Conservation (phyloP, 805 yeast genomes). For the Starmerella apis region DNA sequence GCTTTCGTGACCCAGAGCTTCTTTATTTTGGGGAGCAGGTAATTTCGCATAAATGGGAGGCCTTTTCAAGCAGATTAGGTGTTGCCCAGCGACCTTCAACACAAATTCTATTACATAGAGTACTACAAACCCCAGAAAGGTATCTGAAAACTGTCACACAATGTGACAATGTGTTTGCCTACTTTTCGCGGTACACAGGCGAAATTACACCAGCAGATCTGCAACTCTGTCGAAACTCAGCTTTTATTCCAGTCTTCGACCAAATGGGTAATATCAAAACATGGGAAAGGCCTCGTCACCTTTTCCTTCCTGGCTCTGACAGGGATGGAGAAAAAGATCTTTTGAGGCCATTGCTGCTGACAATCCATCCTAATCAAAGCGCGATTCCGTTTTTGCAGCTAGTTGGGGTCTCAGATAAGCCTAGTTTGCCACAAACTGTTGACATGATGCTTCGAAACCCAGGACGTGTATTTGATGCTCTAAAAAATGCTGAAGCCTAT, state of each 20-base stretch:
- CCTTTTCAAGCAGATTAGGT: slow-evolving; percentile 30
- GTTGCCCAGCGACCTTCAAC: slow-evolving; percentile 27
- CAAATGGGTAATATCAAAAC: background rate
- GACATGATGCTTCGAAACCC: slow-evolving; percentile 10
- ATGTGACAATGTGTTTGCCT: slow-evolving; percentile 26
- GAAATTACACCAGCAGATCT: slow-evolving; percentile 25
- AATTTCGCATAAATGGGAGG: slow-evolving; percentile 20
- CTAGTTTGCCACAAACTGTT: slow-evolving; percentile 30
- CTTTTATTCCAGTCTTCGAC: slow-evolving; percentile 28
- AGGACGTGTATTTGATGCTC: slow-evolving; percentile 14
- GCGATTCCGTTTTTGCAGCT: slow-evolving; percentile 29
- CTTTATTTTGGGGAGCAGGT: slow-evolving; percentile 29
- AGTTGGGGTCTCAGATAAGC: slow-evolving; percentile 32
- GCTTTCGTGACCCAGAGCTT: slow-evolving; percentile 25
- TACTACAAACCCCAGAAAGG: slow-evolving; percentile 25
- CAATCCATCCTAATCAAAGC: slow-evolving; percentile 11
- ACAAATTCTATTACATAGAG: slow-evolving; percentile 16
- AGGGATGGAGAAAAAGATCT: slow-evolving; percentile 11
- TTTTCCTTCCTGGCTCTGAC: slow-evolving; percentile 22
- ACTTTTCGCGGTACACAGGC: slow-evolving; percentile 25
- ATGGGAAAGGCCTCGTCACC: slow-evolving; percentile 24
- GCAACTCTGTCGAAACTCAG: slow-evolving; percentile 13
- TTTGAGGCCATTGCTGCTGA: slow-evolving; percentile 13
- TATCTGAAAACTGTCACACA: slow-evolving; percentile 19
- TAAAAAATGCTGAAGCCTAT: slow-evolving; percentile 27